A percentile compares a stretch with the other conserved stretches of the same genome.
Conservation (phyloP, 495 filamentous ascomycete species). For the Penicillium tannophilum region DNA sequence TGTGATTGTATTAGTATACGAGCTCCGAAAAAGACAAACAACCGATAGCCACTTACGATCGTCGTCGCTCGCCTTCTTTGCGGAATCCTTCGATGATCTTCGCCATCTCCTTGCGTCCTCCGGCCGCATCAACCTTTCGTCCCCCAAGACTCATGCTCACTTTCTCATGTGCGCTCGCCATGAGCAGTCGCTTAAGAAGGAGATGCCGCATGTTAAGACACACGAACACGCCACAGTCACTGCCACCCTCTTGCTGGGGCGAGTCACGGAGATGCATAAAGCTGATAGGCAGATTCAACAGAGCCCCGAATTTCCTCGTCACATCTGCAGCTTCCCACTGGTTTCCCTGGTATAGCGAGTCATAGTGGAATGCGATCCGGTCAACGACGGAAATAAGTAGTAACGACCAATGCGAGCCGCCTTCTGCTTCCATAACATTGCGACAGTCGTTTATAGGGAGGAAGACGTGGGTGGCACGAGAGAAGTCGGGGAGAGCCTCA, state of each 20-base stretch:
- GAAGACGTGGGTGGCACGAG: slow-evolving; percentile 87
- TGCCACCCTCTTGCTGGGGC: slow-evolving; percentile 89
- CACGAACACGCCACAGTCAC: slow-evolving; percentile 95
- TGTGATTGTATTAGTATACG: slow-evolving; percentile 14
- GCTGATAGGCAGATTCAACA: slow-evolving; percentile 65
- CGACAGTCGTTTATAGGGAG: slow-evolving; percentile 91
- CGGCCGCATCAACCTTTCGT: slow-evolving; percentile 72
- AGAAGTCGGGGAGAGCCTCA: slow-evolving; percentile 63
- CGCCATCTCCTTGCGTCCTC: slow-evolving; percentile 83
- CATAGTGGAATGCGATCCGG: slow-evolving; percentile 93
- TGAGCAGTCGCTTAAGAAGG: slow-evolving; percentile 78
- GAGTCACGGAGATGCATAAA: slow-evolving; percentile 80
- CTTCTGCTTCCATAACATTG: slow-evolving; percentile 75
- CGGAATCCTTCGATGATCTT: slow-evolving; percentile 79
- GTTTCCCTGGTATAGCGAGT: slow-evolving; percentile 81
- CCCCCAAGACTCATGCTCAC: slow-evolving; percentile 91
- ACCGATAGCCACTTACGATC: slow-evolving; percentile 62
- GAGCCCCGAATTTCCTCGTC: slow-evolving; percentile 57
- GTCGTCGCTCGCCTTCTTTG: slow-evolving; percentile 77
- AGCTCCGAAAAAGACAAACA: neutral
- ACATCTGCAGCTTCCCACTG: slow-evolving; percentile 68
- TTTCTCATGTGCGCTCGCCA: slow-evolving; percentile 72
- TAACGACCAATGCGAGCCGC: slow-evolving; percentile 93
- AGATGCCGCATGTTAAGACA: slow-evolving; percentile 91
- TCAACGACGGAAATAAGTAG: slow-evolving; percentile 88